A percentile compares a stretch with the other conserved stretches of the same genome.
Evolutionary conservation across 352 stramenopile species (phyloP).

Genomic region (Blastocystis hominis): DNA sequence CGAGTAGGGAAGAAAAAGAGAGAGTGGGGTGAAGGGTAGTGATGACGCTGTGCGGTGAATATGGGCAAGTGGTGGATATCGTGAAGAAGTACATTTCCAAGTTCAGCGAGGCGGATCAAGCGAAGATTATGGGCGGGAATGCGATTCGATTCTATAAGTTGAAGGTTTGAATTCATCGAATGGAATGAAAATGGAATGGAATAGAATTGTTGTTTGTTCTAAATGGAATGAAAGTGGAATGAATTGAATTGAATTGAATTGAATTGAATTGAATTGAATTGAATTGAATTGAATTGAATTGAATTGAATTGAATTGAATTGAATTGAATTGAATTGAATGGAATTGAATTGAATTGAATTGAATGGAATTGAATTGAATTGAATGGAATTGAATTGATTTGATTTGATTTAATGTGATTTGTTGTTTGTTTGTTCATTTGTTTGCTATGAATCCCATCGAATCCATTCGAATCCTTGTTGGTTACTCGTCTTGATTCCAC

Average conservation of each 20-base stretch:
- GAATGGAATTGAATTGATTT: too few species aligned
- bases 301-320: too few species aligned
- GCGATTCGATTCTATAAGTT: constrained; percentile 14
- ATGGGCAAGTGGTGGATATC: constrained; percentile 26
- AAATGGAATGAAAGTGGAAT: too few species aligned
- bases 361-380: background rate
- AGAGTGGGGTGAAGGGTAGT: background rate
- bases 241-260: background rate
- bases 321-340: background rate
- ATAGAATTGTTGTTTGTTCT: background rate
- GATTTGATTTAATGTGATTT: background rate
- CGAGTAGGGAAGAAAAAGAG: background rate
- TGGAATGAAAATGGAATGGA: background rate
- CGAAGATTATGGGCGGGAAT: constrained; percentile 16
- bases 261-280: too few species aligned
- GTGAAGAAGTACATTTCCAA: constrained; percentile 16
- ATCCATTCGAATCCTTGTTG: too few species aligned
- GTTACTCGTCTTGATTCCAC: too few species aligned
- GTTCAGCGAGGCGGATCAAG: background rate
- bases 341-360: background rate
- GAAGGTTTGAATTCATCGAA: background rate
- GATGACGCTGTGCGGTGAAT: constrained; percentile 42
- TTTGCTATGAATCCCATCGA: background rate
- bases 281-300: background rate
- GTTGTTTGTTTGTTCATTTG: background rate